Evolutionary conservation across 768 basidiomycete species (phyloP), one percentile per base, ranked within the genome.

Genomic region (Psilocybe cubensis): DNA sequence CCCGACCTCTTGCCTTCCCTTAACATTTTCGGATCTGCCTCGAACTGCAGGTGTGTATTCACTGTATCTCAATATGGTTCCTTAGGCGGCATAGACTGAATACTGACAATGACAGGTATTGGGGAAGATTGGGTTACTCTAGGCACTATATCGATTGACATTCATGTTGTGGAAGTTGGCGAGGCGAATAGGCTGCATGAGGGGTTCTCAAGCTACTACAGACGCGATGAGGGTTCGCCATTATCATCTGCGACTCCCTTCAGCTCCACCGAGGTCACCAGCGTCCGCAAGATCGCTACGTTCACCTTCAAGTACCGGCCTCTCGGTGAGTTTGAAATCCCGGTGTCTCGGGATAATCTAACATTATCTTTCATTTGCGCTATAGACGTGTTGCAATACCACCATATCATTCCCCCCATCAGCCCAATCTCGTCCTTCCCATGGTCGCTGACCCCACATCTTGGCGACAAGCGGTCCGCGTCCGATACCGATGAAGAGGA

Each of bases 251-350:
- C 68, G 23, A 68, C 67, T 5, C 70, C 70, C 12, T 70, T 69
- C 47, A 65, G 63, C 50, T 72, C 70, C 4, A 72, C 70, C 11
- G 70, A 72, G 47, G 70, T 72, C 17, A 68, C 67, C 7, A 72
- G 70, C 56, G 51, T 72, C 23, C 52, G 63, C 42, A 72, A 72
- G 59, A 69, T 72, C 46, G 70, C 70, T 17, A 72, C 69, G 27
- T 72, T 72, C 50, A 57, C 66, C 6, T 72, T 72, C 65, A 69
- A 68, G 20, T 72, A 72, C 54, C 65, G 70, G 54, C 68, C 70
- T 45, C 41, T 68, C 52, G 64, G 67, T 68, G 51, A 42, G 67
- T 61, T 28, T 23, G 12, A 21, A 43, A 27, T 11, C 21, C 51
- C 31, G 10, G 23, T 9, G n/a, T 29, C 17, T 29, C 28, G 42